Evolutionary conservation across 164 flowering plant genomes (phyloP), one percentile per base, ranked within the genome.

Genomic region (Nymphaea thermarum): DNA sequence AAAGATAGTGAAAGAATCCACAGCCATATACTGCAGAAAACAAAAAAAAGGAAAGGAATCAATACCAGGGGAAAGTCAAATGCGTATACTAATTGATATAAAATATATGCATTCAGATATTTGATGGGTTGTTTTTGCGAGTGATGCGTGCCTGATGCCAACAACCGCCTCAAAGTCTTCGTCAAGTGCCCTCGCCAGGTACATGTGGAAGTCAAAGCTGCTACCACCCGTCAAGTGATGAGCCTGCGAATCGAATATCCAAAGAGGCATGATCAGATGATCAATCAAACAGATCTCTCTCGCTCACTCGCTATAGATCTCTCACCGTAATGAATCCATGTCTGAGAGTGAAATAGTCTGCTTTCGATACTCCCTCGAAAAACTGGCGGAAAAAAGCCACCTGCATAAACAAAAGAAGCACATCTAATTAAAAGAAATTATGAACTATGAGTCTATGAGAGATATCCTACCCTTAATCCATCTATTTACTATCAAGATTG

Each of bases 281-380:
- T 41, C n/a, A 67, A 53, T 5, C 18, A 7, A 57, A 25, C 36
- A 25, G 36, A 25, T 25, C 36, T 25, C 36, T 25, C 36, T 25
- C 36, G 0, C 60, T 2, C 8, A 43, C 25, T 15, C 42, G 5
- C 3, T 17, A 43, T n/a, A 11, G 12, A 42, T 17, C 51, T 4
- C 74, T 69, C 86, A 89, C 95, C 80, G 60, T 73, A n/a, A 85
- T 84, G 78, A 89, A 89, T 44, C 95, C 95, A 75, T 85, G 86
- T 15, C 95, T 82, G 42, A 89, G 90, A 68, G 82, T 85, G 61
- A 86, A 70, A 53, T 88, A 88, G 67, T 86, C 95, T 16, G 78
- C 79, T 75, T 76, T 85, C 53, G 79, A 75, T 8, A 88, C 84
- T 0, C 89, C 85, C 17, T 66, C 71, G 43, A 65, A 76, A 67